Base-by-base conservation (phyloP, 148 eudicot species). In the Diospyros kaki region DNA sequence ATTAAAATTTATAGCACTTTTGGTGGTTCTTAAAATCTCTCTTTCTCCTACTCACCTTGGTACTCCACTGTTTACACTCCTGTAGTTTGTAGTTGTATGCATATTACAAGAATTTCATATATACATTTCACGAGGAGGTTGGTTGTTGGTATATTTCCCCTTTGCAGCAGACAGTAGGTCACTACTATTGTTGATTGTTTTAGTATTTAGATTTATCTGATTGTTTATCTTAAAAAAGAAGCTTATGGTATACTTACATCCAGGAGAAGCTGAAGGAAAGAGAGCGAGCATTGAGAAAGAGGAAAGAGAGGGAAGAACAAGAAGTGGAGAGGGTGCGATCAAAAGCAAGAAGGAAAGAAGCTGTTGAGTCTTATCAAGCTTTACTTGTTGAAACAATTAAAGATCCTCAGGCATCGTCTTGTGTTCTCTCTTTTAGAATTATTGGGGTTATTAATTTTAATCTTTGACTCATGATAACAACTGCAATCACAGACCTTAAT, bases 291-390 rank as follows among this genome's bases (percentile, higher is more conserved):
- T 48, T 85, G 61, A 87, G 98, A 66, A 95, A 95, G 77, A 86
- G 99, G 76, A 95, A 95, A 84, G 99, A 93, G 82, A 82, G 99
- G 81, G 99, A 95, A 78, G 99, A 93, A 83, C 98, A 89, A 80
- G 99, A 95, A 82, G 89, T 95, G 84, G 99, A 95, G 84, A 89
- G 99, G 82, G 89, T 95, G 69, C 86, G 90, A 58, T 73, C 79
- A 64, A 95, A 95, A 88, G 94, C 96, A 84, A 92, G 87, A 48
- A 83, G 97, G 81, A 95, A 93, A 83, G 99, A 90, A 80, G 98
- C 94, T 50, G 85, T 91, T 65, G 87, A 93, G 72, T 89, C 97
- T 58, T 95, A 89, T 88, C 97, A 95, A 83, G 99, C 99, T 62
- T 83, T 95, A 81, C 85, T 95, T 70, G 97, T 95, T 64, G 99